A percentile compares a stretch with the other conserved stretches of the same genome.
Evolutionary conservation across 805 yeast species (phyloP).

Genomic region (Yarrowia phangngaensis): DNA sequence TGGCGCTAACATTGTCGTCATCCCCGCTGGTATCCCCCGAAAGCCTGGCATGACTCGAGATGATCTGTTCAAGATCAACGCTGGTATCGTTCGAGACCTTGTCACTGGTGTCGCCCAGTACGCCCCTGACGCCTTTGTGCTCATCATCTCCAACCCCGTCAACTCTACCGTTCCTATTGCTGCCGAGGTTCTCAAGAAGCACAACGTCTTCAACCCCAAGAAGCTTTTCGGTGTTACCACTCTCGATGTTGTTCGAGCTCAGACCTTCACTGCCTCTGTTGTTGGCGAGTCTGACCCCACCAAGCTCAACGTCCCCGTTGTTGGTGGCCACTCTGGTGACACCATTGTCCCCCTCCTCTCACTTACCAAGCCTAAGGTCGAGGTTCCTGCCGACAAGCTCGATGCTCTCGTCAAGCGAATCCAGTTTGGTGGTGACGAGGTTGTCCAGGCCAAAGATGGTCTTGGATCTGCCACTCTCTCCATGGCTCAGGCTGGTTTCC

Average conservation of each 20-base stretch:
- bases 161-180: constrained; percentile 97
- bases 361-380: constrained; percentile 59
- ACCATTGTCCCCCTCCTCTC: constrained; percentile 92
- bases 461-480: constrained; percentile 91
- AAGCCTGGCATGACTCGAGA: constrained; percentile 99
- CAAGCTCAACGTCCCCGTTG: constrained; percentile 75
- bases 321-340: constrained; percentile 97
- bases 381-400: constrained; percentile 60
- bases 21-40: constrained; percentile 98
- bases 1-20: constrained; percentile 72
- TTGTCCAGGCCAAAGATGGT: constrained; percentile 88
- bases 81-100: constrained; percentile 88
- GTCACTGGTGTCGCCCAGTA: constrained; percentile 79
- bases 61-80: constrained; percentile 93
- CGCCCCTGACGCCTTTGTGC: constrained; percentile 79
- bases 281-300: constrained; percentile 69
- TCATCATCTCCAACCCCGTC: constrained; percentile 90
- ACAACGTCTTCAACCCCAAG: constrained; percentile 87
- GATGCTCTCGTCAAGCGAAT: constrained; percentile 74
- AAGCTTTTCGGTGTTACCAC: constrained; percentile 95
- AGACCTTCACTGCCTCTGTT: constrained; percentile 74
- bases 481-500: constrained; percentile 89
- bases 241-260: constrained; percentile 83
- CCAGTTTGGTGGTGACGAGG: constrained; percentile 96
- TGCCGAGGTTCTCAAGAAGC: constrained; percentile 81